These are phyloP conservation scores for Schizopora paradoxa DNA, from an alignment of 1,284 basidiomycete genomes.

Conservation along the genomic window DNA sequence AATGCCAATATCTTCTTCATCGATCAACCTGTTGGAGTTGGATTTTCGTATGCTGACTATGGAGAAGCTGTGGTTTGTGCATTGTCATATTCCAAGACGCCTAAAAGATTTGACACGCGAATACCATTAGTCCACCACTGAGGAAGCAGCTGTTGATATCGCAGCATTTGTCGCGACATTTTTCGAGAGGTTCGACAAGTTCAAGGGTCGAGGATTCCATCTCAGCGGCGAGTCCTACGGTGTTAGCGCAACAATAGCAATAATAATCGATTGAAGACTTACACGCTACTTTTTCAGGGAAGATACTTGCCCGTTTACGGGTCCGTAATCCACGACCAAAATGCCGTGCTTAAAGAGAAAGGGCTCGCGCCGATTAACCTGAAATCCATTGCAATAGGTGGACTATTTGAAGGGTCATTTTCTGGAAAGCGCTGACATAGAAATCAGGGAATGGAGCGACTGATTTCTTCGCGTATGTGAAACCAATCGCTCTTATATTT, in stretches of 20 bases:
- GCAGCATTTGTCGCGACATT: slow-evolving; percentile 67
- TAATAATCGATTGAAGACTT: background rate
- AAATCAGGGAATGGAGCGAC: slow-evolving; percentile 51
- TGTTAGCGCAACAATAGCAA: slow-evolving; percentile 29
- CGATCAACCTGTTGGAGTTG: slow-evolving; percentile 60
- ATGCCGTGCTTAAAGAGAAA: slow-evolving; percentile 30
- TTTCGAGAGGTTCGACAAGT: slow-evolving; percentile 66
- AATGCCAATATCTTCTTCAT: slow-evolving; percentile 70
- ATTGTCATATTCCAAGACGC: background rate
- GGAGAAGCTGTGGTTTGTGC: slow-evolving; percentile 53
- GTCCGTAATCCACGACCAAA: slow-evolving; percentile 42
- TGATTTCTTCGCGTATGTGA: slow-evolving; percentile 35
- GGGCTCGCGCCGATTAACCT: slow-evolving; percentile 43
- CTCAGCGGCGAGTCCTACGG: slow-evolving; percentile 74
- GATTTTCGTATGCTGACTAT: slow-evolving; percentile 70
- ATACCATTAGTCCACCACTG: slow-evolving; percentile 44
- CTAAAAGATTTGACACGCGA: background rate
- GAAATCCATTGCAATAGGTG: slow-evolving; percentile 43
- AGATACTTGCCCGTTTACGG: slow-evolving; percentile 49
- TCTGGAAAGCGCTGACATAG: background rate
- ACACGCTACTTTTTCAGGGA: slow-evolving; percentile 24
- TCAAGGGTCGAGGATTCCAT: slow-evolving; percentile 63
- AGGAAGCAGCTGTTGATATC: slow-evolving; percentile 66
- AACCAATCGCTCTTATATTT: slow-evolving; percentile 15
- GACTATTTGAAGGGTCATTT: background rate